Base-by-base conservation (phyloP, 2,329 filamentous ascomycete genomes). In the Alternaria sp. region DNA sequence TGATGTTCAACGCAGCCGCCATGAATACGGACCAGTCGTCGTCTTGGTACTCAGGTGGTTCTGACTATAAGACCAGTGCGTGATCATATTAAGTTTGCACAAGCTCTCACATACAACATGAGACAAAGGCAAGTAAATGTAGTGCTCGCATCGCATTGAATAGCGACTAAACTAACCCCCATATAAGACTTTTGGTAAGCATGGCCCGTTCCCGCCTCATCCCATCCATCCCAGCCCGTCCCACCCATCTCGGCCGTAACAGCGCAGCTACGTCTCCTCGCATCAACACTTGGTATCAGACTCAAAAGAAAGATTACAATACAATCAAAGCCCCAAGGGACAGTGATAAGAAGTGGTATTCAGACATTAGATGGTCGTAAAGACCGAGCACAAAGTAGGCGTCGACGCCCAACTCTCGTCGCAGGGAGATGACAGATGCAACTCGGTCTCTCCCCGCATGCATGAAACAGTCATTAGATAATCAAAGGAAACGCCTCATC, bases 281-380 rank as follows among this genome's bases (percentile, higher is more conserved):
- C 59, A 58, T 64, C 60, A 54, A 51, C 47, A 60, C 67, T 57
- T 70, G 69, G 67, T 71, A 69, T 72, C 62, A 61, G 58, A 65
- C 48, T 55, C 59, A 59, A 65, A 63, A 58, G 51, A 65, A 65
- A 56, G 47, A 68, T 64, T 72, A 74, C 62, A 67, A 61, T 75
- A 74, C 70, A 75, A 49, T 41, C 55, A 32, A 51, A 54, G 39
- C 58, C 57, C 51, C 34, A 12, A 42, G 24, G 32, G 51, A 22
- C 58, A 26, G 24, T 32, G 41, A 52, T 32, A 52, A 62, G 62
- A 69, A 69, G 62, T 68, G 63, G 63, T 69, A 74, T 76, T 75
- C 66, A 76, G 66, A 77, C 74, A 77, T 77, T 77, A 76, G 26
- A 51, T 65, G 70, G 72, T 70, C 73, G 59, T 65, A 55, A 42